These are phyloP conservation scores for Lactifluus rugatus DNA, from an alignment of 768 basidiomycete genomes.

Conservation along the genomic window DNA sequence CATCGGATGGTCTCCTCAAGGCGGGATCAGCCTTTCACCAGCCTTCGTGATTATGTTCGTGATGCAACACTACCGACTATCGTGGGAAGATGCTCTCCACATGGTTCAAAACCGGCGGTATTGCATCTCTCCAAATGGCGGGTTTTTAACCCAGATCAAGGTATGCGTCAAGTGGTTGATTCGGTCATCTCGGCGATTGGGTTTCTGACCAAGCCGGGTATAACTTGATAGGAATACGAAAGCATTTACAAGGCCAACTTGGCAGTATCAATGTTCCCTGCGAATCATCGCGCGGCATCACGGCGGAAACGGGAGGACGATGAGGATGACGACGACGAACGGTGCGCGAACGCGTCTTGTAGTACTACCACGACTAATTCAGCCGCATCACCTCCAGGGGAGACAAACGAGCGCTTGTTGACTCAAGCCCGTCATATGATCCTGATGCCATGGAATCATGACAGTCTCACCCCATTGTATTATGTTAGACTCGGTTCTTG, in stretches of 20 bases:
- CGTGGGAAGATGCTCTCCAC: conserved; percentile 84
- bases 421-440: conserved; percentile 10
- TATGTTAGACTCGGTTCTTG: not conserved
- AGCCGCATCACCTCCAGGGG: conserved; percentile 22
- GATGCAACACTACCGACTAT: conserved; percentile 73
- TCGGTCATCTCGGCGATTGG: not conserved
- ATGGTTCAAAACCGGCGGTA: conserved; percentile 85
- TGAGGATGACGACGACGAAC: conserved; percentile 44
- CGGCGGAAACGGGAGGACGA: conserved; percentile 60
- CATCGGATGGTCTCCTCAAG: conserved; percentile 28
- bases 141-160: conserved; percentile 89
- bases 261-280: conserved; percentile 54
- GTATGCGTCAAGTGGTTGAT: conserved; percentile 29
- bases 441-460: conserved; percentile 28
- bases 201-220: not conserved
- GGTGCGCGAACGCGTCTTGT: conserved; percentile 22
- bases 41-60: conserved; percentile 91
- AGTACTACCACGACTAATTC: not conserved
- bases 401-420: conserved; percentile 36
- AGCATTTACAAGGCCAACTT: conserved; percentile 78
- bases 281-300: conserved; percentile 35
- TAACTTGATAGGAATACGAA: conserved; percentile 66
- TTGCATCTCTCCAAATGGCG: conserved; percentile 88
- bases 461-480: conserved; percentile 18
- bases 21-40: conserved; percentile 81